Base-by-base conservation (phyloP, 1,284 basidiomycete species). In the Trichosporon asahii region DNA sequence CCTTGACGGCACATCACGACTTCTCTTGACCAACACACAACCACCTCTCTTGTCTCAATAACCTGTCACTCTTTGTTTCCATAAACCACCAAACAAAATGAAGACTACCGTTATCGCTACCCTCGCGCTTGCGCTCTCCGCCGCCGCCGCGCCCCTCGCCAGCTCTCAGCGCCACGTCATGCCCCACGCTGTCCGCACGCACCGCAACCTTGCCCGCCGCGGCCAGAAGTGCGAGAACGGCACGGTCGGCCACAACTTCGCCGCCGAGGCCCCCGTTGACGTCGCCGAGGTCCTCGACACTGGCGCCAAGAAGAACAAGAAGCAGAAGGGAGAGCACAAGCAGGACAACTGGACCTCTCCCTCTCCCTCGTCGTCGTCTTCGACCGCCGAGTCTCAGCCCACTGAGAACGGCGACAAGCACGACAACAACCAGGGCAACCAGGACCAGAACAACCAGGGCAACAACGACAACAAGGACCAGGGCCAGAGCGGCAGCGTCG, bases 81-180 rank as follows among this genome's bases (percentile, higher is more conserved):
- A 57, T 57, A 25, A 57, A 27, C 23, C 27, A 18, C 14, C 31
- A 61, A 33, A 31, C 27, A 61, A 61, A 61, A 61, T 61, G 57
- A 61, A 61, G 57, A 61, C 57, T 31, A 31, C 57, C 57, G 57
- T 61, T 61, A 31, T 61, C 27, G 57, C 57, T 61, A 61, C 57
- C 15, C 57, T 61, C 57, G 57, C 57, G 29, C 15, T 61, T 31
- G 57, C 57, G 29, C 29, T 61, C 57, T 61, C 57, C 29, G 57
- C 57, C 15, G 57, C 57, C 18, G 57, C 57, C 27, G 57, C 57
- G 14, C 57, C 57, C 29, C 57, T 61, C 57, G 57, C 15, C 57
- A 12, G 57, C 57, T n/a, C 27, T 14, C 7, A 18, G 27, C 57
- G 57, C 57, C 57, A 61, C 57, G 12, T 33, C 5, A 15, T 61